Base-by-base conservation (phyloP, 192 early-diverging fungal genomes). In the Coemansia sp. region DNA sequence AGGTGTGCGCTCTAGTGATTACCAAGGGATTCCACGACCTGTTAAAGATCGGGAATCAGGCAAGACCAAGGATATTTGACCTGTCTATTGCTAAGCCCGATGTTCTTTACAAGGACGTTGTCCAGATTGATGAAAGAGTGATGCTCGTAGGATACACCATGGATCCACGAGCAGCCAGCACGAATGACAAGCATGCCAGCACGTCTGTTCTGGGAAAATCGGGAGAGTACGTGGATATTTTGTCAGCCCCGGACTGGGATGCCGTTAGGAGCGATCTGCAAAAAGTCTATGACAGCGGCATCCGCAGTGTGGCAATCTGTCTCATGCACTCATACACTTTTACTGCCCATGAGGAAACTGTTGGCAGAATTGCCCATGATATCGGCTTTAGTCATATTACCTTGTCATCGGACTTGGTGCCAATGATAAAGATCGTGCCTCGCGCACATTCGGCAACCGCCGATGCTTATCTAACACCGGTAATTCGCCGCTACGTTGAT, bases 301-400 rank as follows among this genome's bases (percentile, higher is more conserved):
- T 91, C 67, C 83, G 86, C 47, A 97, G 94, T 57, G 84, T 97
- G 15, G 93, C 96, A 37, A 87, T 99, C 15, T 97, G 95, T 69
- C 79, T 99, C 54, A 90, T 98, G 87, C 97, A 99, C 74, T 89
- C 94, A 1, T 98, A 91, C 79, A 96, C 95, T n/a, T 98, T 87
- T 71, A 85, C 88, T 13, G 91, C 87, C 0, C 95, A 99, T 67
- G 97, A 99, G 74, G 65, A 71, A n/a, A 57, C 68, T 21, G 63
- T 95, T 19, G 93, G 86, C 4, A 49, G 83, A 41, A 63, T 96
- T 6, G 92, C 92, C 6, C 62, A 83, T 16, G 55, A 82, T 18
- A 75, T 95, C 48, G 94, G 94, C 12, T 99, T 98, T 71, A 85
- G 87, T 0, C 89, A 99, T 62, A 85, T 99, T 37, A 93, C 94